Percentiles rank a stretch among this genome's conserved stretches.
Evolutionary conservation across 2,329 filamentous ascomycete genomes (phyloP).

Genomic region (Exophiala sp.): DNA sequence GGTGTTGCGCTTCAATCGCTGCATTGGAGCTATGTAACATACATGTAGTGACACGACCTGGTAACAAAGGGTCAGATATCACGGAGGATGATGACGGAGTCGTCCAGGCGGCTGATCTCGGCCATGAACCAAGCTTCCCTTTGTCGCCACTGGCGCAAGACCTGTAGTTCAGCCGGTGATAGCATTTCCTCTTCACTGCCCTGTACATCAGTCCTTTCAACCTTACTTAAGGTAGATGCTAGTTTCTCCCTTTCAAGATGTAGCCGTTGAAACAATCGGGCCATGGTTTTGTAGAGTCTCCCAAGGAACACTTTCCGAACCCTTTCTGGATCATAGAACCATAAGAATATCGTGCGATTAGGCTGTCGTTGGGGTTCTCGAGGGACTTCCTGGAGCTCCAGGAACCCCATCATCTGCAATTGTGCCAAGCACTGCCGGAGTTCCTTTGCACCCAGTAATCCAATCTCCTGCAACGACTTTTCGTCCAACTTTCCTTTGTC

Average conservation of each 20-base stretch:
- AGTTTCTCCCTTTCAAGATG: conserved; percentile 67
- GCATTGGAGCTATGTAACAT: too few species aligned
- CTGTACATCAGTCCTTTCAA: conserved; percentile 77
- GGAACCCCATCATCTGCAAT: conserved; percentile 78
- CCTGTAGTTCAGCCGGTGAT: conserved; percentile 64
- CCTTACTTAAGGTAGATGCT: conserved; percentile 68
- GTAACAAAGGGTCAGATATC: conserved; percentile 57
- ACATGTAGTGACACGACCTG: background rate
- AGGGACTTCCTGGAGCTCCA: conserved; percentile 91
- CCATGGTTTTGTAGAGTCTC: conserved; percentile 83
- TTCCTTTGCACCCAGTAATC: conserved; percentile 77
- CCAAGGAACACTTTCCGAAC: conserved; percentile 66
- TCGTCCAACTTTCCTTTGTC: conserved; percentile 93
- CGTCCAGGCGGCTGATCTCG: conserved; percentile 75
- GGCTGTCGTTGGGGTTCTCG: conserved; percentile 77
- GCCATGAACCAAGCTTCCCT: conserved; percentile 66
- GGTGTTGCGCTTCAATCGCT: too few species aligned
- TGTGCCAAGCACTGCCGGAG: conserved; percentile 77
- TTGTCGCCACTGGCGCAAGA: conserved; percentile 57
- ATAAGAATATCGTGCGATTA: conserved; percentile 80
- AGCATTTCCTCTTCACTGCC: conserved; percentile 78
- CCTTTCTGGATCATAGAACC: conserved; percentile 77
- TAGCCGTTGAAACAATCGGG: conserved; percentile 73
- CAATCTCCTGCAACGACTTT: conserved; percentile 72
- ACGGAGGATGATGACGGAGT: conserved; percentile 72